Percentiles rank a stretch among this genome's conserved stretches.
Conservation (phyloP, 257 asterid species). For the Lavandula angustifolia region DNA sequence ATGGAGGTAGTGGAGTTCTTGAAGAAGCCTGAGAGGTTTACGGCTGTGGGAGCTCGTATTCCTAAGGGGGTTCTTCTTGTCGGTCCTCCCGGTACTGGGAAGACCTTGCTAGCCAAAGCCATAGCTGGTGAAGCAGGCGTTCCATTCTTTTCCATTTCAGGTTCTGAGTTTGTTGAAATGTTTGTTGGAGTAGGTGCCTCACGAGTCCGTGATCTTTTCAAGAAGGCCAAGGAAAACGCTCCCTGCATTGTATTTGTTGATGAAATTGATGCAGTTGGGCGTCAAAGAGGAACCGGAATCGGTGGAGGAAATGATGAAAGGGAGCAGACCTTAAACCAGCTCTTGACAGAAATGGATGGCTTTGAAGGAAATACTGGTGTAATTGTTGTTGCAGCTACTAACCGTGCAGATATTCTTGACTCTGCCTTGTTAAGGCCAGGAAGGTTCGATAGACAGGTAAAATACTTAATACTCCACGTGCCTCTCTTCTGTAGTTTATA, state of each 20-base stretch:
- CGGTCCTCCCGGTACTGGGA: conserved; percentile 99
- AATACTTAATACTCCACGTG: conserved; percentile 28
- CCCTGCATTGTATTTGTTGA: conserved; percentile 97
- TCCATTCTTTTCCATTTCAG: conserved; percentile 94
- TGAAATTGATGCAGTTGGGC: conserved; percentile 99
- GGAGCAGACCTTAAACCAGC: conserved; percentile 95
- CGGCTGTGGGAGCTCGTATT: conserved; percentile 97
- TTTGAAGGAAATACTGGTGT: conserved; percentile 98
- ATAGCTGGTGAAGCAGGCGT: conserved; percentile 99
- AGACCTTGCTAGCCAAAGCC: conserved; percentile 95
- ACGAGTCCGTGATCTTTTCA: conserved; percentile 94
- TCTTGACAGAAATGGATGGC: conserved; percentile 97
- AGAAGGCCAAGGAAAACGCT: conserved; percentile 98
- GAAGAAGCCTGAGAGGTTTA: conserved; percentile 97
- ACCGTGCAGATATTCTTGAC: conserved; percentile 97
- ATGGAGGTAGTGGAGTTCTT: conserved; percentile 97
- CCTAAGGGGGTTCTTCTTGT: conserved; percentile 98
- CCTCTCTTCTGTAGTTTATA: not conserved
- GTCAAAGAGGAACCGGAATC: conserved; percentile 98
- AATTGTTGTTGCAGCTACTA: conserved; percentile 94
- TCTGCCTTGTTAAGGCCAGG: conserved; percentile 96
- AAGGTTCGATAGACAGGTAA: conserved; percentile 96
- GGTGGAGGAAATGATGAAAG: conserved; percentile 99
- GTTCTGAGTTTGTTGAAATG: conserved; percentile 99
- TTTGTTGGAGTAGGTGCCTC: conserved; percentile 99